Evolutionary conservation across 805 yeast species (phyloP).

Genomic region (Candida andamanensis): DNA sequence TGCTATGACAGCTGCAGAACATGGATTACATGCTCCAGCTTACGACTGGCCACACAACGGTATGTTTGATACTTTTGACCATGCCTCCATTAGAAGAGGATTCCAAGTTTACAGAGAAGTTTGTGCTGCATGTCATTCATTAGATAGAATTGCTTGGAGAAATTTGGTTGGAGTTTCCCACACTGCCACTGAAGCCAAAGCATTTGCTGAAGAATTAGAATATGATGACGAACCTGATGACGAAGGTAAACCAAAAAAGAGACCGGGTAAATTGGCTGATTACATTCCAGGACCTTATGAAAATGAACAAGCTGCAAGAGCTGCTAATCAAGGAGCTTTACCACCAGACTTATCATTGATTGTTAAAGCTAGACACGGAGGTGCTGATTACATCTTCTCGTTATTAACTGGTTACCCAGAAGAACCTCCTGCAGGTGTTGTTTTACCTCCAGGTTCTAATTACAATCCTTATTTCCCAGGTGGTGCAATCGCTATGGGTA

Average conservation of each 20-base stretch:
- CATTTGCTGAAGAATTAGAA: conserved; percentile 92
- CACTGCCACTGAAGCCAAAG: conserved; percentile 83
- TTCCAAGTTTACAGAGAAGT: conserved; percentile 98
- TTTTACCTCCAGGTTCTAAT: conserved; percentile 88
- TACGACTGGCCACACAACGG: conserved; percentile 94
- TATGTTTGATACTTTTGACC: conserved; percentile 86
- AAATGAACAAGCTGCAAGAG: conserved; percentile 98
- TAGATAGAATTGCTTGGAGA: conserved; percentile 98
- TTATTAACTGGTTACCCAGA: conserved; percentile 98
- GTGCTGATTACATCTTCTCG: conserved; percentile 89
- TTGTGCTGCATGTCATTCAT: conserved; percentile 97
- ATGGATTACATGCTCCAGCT: conserved; percentile 94
- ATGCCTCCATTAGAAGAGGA: conserved; percentile 96
- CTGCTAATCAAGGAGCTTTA: conserved; percentile 98
- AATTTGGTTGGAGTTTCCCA: conserved; percentile 95
- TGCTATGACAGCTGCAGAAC: conserved; percentile 99
- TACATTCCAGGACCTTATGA: conserved; percentile 92
- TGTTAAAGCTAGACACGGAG: conserved; percentile 99
- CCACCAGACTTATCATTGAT: conserved; percentile 97
- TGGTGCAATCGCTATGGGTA: conserved; percentile 98
- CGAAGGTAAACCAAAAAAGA: conserved; percentile 95
- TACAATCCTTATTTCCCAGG: conserved; percentile 99
- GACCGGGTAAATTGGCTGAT: conserved; percentile 97
- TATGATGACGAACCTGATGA: conserved; percentile 95
- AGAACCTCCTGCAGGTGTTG: conserved; percentile 97